Evolutionary conservation across 345 rosid species (phyloP).

Genomic region (Brassica juncea): DNA sequence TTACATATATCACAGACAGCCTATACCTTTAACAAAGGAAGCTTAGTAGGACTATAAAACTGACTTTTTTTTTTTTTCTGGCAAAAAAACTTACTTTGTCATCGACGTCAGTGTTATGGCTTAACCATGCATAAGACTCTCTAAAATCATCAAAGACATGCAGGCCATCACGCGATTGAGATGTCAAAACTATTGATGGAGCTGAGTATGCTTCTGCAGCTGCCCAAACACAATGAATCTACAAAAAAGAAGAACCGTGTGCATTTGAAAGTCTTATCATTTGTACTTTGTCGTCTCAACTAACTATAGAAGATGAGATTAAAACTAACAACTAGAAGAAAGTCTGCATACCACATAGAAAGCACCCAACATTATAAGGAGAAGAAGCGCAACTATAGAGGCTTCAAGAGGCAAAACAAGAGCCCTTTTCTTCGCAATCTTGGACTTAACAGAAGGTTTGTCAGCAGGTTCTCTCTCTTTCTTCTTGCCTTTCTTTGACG

Average conservation of each 20-base stretch:
- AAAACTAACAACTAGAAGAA: conserved; percentile 9
- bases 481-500: conserved; percentile 66
- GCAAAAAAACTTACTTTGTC: conserved; percentile 68
- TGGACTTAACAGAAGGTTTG: conserved; percentile 56
- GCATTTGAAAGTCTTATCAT: conserved; percentile 5
- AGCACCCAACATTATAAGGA: conserved; percentile 87
- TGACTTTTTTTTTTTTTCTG: background rate
- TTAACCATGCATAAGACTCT: conserved; percentile 93
- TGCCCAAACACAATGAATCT: conserved; percentile 99
- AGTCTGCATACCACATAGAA: conserved; percentile 86
- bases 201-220: conserved; percentile 99
- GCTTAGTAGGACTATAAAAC: background rate
- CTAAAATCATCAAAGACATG: conserved; percentile 99
- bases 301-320: conserved; percentile 17
- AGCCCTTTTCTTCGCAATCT: conserved; percentile 64
- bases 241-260: conserved; percentile 27
- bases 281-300: conserved; percentile 4
- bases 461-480: conserved; percentile 65
- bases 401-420: conserved; percentile 84
- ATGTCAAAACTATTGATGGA: conserved; percentile 93
- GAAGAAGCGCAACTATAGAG: conserved; percentile 75
- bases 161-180: conserved; percentile 71
- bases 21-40: conserved; percentile 4
- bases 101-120: conserved; percentile 98
- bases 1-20: conserved; percentile 24